These are phyloP conservation scores for Aciculosporium take DNA, from an alignment of 2,329 filamentous ascomycete genomes.

Conservation along the genomic window DNA sequence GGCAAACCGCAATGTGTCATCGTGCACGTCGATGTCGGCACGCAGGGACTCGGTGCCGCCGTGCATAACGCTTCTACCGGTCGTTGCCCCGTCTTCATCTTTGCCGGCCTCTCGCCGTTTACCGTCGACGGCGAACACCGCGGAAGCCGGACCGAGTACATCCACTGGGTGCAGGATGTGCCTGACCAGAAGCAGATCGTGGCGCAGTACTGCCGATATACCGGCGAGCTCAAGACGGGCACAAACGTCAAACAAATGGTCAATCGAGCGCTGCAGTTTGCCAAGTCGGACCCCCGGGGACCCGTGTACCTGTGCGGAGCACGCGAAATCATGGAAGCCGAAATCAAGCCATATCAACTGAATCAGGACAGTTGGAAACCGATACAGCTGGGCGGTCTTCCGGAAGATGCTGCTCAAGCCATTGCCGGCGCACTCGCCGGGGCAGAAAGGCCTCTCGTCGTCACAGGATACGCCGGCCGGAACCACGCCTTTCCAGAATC, in stretches of 20 bases:
- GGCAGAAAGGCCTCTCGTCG: slow-evolving; percentile 52
- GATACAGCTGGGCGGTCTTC: slow-evolving; percentile 49
- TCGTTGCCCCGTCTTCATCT: too few relatives aligned
- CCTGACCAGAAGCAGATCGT: too few relatives aligned
- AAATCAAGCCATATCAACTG: slow-evolving; percentile 58
- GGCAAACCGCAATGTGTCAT: slow-evolving; percentile 59
- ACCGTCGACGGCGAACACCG: too few relatives aligned
- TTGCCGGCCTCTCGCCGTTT: too few relatives aligned
- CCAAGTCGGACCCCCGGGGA: too few relatives aligned
- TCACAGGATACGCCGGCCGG: slow-evolving; percentile 58
- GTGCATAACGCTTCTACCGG: too few relatives aligned
- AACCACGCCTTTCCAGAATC: slow-evolving; percentile 48
- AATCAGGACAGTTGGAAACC: slow-evolving; percentile 57
- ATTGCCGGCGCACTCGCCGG: slow-evolving; percentile 49
- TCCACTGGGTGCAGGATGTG: too few relatives aligned
- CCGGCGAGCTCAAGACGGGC: slow-evolving; percentile 73
- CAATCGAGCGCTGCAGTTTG: too few relatives aligned
- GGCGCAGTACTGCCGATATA: too few relatives aligned
- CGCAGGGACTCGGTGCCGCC: slow-evolving; percentile 62
- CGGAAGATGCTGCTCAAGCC: slow-evolving; percentile 34
- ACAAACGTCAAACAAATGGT: slow-evolving; percentile 83
- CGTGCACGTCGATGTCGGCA: slow-evolving; percentile 64
- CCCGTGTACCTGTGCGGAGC: too few relatives aligned
- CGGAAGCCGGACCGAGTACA: too few relatives aligned
- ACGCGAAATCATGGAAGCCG: slow-evolving; percentile 80